Percentiles rank a stretch among this genome's conserved stretches.
Conservation (phyloP, 176 grass and related monocot species). For the Aechmea fasciata region DNA sequence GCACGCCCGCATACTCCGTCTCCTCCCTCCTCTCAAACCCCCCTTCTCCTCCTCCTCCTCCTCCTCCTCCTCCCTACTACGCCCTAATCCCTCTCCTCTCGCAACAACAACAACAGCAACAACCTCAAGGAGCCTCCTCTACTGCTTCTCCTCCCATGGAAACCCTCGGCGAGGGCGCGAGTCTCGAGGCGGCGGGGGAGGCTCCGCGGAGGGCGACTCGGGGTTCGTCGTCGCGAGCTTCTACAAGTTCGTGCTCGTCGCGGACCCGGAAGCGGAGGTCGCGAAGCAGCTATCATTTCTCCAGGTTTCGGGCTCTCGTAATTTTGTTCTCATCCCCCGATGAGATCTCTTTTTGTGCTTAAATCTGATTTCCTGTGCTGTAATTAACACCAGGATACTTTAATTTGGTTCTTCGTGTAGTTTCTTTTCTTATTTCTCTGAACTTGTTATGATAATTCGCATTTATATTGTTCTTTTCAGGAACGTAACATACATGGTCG, state of each 20-base stretch:
- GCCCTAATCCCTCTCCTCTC: constrained; percentile 8
- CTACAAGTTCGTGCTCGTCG: constrained; percentile 65
- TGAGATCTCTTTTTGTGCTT: neutral
- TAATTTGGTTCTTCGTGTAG: neutral
- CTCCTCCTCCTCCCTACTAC: constrained; percentile 6
- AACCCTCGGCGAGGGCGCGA: neutral
- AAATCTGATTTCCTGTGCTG: neutral
- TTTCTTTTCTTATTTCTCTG: no score
- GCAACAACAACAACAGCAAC: neutral
- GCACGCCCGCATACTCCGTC: constrained; percentile 8
- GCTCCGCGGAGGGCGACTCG: constrained; percentile 14
- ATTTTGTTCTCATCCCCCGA: neutral
- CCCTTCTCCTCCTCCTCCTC: neutral
- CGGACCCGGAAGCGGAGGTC: constrained; percentile 56
- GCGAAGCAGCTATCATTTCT: constrained; percentile 58
- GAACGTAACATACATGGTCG: constrained; percentile 66
- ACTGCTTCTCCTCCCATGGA: neutral
- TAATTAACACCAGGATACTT: neutral
- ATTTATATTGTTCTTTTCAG: constrained; percentile 24
- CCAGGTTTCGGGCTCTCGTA: constrained; percentile 29
- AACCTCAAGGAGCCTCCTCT: neutral
- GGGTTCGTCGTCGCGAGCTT: constrained; percentile 56
- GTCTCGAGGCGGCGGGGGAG: neutral
- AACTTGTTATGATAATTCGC: neutral
- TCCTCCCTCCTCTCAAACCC: constrained; percentile 2